Base-by-base conservation (phyloP, 2,329 filamentous ascomycete species). In the Nemania sp. region DNA sequence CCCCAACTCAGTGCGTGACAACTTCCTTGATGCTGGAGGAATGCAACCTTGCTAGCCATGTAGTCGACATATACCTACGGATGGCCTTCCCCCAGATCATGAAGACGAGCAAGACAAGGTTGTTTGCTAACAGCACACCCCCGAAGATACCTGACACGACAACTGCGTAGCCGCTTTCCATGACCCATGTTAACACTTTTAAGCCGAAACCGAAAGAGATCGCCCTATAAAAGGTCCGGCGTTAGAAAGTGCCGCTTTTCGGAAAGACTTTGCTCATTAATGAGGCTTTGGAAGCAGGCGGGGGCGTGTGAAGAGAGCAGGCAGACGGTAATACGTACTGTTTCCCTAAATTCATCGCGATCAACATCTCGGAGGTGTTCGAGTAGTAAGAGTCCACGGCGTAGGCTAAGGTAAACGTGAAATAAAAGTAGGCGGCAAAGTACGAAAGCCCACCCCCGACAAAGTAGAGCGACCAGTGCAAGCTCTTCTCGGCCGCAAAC, bases 331-430 rank as follows among this genome's bases (percentile, higher is more conserved):
- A 42, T 49, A 20, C 59, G 25, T 62, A 62, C 59, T 84, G 81
- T 69, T 84, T 84, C 11, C 82, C 82, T 12, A 84, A 68, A 67
- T 83, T 83, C 80, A 84, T 84, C 2, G 81, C 81, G 65, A 85
- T 87, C n/a, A 87, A 76, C 84, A 87, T 86, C 73, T 87, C 84
- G n/a, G 80, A 82, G 25, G 83, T 81, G 65, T 87, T 87, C 21
- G 82, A 76, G 20, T 80, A 80, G 72, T 87, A 85, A 53, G 78
- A 81, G 69, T 87, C 85, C 34, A 87, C 81, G 3, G 84, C 83
- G 67, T 88, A 87, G 2, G 84, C 84, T 10, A 88, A 78, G 9
- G 83, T 82, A 67, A 87, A 84, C 5, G 79, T 80, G 72, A 84
- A 84, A 70, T 79, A 85, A 66, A 84, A 84, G 71, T 83, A 85